phyloP scores from a whole-genome alignment of 2,329 filamentous ascomycete genomes.

The Ceratocystis albifundus region DNA sequence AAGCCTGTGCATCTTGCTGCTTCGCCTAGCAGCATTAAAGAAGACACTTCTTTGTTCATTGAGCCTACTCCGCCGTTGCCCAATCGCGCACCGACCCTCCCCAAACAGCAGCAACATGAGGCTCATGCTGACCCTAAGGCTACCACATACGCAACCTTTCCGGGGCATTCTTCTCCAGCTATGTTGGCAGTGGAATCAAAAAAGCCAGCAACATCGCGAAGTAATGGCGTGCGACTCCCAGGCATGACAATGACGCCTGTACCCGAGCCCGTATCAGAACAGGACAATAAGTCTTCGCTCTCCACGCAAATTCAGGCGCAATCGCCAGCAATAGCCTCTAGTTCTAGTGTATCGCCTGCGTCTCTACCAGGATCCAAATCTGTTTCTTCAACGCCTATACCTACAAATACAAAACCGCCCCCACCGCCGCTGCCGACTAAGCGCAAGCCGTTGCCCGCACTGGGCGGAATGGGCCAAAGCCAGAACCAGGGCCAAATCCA shows the following conservation, averaged over 20 bases:
- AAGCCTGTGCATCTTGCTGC: constrained; percentile 48
- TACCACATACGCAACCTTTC: no score
- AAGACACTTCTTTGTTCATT: neutral
- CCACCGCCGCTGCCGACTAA: constrained; percentile 22
- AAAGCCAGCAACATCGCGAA: neutral
- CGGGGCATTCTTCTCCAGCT: neutral
- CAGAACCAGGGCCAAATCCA: constrained; percentile 24
- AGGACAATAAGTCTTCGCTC: neutral
- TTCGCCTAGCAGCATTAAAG: constrained; percentile 23
- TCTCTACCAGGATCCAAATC: no score
- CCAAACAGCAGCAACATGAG: neutral
- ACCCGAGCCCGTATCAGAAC: neutral
- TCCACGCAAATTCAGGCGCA: neutral
- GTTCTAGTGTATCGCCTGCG: no score
- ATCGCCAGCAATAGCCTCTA: neutral
- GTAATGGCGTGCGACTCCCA: constrained; percentile 14
- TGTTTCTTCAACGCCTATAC: neutral
- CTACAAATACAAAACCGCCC: neutral
- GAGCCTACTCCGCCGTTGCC: neutral
- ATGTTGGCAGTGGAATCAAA: neutral
- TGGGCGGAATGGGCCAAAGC: no score
- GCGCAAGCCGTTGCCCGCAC: constrained; percentile 26
- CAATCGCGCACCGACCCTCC: neutral
- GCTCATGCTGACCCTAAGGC: neutral
- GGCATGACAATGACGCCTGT: constrained; percentile 14